Evolutionary conservation across 2,329 filamentous ascomycete genomes (phyloP), one percentile per base, ranked within the genome.

Genomic region (Verticillium zaregamsianum): DNA sequence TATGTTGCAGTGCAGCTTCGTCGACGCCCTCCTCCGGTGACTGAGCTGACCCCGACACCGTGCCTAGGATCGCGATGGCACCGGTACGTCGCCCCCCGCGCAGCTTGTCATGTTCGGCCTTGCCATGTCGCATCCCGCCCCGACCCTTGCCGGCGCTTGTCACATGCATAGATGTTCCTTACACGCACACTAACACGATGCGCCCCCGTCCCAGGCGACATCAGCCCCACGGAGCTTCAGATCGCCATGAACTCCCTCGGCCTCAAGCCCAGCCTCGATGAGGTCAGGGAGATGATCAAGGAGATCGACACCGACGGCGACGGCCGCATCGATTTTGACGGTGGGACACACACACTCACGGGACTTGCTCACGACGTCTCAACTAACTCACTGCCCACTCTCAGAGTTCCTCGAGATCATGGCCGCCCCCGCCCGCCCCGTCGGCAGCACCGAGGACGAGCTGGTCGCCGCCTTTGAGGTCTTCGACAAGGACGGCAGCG

Each of bases 401-500:
- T 3, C 55, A 66, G 64, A 66, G 45, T 66, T 66, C 45, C 64
- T 66, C 28, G 59, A 66, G 55, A 62, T 66, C 52, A 66, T 66
- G 64, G 63, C 64, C 15, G 54, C 61, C n/a, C 64, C 64, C 17
- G 62, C 58, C 55, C 65, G 61, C 39, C 63, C 61, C 40, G 37
- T 62, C 33, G 58, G 58, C 45, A 63, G 65, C 55, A 60, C 59
- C 58, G 61, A 66, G 40, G 61, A 59, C 23, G 64, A 66, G 58
- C 64, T 66, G 32, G 63, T 65, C 52, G 63, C 61, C 55, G 64
- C 64, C 31, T 66, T 66, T 59, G 62, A 65, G 61, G 64, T 66
- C 59, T 66, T 66, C 40, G 64, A 66, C 56, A 64, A 65, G 59
- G 64, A 66, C 59, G 63, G 64, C 58, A 66, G 64, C 61, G 64